A percentile compares a stretch with the other conserved stretches of the same genome.
These are phyloP conservation scores for Sclerotinia borealis DNA, from an alignment of 2,329 filamentous ascomycete species.

Conservation along the genomic window DNA sequence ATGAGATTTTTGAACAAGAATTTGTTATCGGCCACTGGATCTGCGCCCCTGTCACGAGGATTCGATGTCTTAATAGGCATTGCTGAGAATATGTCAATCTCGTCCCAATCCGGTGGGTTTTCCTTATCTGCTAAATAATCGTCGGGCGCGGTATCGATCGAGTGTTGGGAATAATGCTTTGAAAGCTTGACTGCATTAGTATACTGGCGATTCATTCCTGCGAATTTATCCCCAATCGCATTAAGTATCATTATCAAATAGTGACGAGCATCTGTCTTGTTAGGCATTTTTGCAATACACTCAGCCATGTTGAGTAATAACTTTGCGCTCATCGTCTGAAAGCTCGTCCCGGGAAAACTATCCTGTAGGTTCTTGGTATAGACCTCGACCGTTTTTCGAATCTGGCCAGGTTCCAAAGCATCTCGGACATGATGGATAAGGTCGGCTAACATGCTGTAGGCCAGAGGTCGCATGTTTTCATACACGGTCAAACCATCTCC, in stretches of 20 bases:
- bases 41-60: slow-evolving; percentile 77
- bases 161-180: slow-evolving; percentile 64
- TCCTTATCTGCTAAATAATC: slow-evolving; percentile 81
- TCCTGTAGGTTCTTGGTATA: slow-evolving; percentile 96
- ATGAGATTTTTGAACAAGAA: slow-evolving; percentile 96
- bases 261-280: slow-evolving; percentile 90
- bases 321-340: slow-evolving; percentile 99
- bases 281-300: slow-evolving; percentile 87
- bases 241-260: slow-evolving; percentile 97
- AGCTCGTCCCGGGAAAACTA: slow-evolving; percentile 93
- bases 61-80: slow-evolving; percentile 95
- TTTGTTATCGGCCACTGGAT: slow-evolving; percentile 94
- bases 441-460: slow-evolving; percentile 97
- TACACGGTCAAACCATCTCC: slow-evolving; percentile 95
- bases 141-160: slow-evolving; percentile 59
- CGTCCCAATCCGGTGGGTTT: slow-evolving; percentile 85
- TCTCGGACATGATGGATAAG: slow-evolving; percentile 96
- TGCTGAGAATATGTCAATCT: slow-evolving; percentile 94
- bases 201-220: slow-evolving; percentile 95
- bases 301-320: slow-evolving; percentile 96
- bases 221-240: slow-evolving; percentile 97
- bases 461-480: slow-evolving; percentile 89
- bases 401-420: slow-evolving; percentile 80
- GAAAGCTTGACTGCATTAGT: slow-evolving; percentile 92
- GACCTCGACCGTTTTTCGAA: slow-evolving; percentile 90